Evolutionary conservation across 148 eudicot genomes (phyloP).

Genomic region (Arctostaphylos glauca): DNA sequence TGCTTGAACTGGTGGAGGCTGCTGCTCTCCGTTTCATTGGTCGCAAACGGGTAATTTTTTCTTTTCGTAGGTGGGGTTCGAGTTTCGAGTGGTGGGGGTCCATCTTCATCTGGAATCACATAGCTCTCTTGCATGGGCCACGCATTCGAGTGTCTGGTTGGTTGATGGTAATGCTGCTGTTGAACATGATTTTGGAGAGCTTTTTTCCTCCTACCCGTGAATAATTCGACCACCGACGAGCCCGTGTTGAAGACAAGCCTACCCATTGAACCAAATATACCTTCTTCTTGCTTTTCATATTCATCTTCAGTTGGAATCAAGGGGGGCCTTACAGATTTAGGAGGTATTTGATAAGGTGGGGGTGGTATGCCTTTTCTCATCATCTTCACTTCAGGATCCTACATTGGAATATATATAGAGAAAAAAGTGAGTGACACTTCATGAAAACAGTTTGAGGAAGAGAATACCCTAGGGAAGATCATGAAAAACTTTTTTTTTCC

Average conservation of each 20-base stretch:
- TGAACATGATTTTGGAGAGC: conserved; percentile 29
- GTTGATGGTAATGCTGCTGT: conserved; percentile 46
- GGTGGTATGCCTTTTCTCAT: conserved; percentile 34
- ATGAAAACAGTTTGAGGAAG: neutral
- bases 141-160: conserved; percentile 24
- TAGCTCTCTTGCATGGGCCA: conserved; percentile 73
- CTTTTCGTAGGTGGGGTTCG: conserved; percentile 33
- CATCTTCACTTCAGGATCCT: conserved; percentile 40
- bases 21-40: conserved; percentile 35
- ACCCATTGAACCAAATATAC: conserved; percentile 59
- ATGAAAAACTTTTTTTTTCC: too few species aligned
- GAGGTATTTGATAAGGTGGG: conserved; percentile 48
- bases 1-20: conserved; percentile 38
- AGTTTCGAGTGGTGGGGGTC: conserved; percentile 45
- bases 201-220: conserved; percentile 51
- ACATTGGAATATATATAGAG: neutral
- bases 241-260: conserved; percentile 54
- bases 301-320: conserved; percentile 66
- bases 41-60: conserved; percentile 28
- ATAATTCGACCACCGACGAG: conserved; percentile 48
- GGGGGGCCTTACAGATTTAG: conserved; percentile 52
- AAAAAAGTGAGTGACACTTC: neutral
- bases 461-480: too few species aligned
- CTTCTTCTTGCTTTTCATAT: conserved; percentile 58
- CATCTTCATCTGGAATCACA: conserved; percentile 53